Evolutionary conservation across 2,329 filamentous ascomycete genomes (phyloP), one percentile per base, ranked within the genome.

Genomic region (Sarocladiaceae sp.): DNA sequence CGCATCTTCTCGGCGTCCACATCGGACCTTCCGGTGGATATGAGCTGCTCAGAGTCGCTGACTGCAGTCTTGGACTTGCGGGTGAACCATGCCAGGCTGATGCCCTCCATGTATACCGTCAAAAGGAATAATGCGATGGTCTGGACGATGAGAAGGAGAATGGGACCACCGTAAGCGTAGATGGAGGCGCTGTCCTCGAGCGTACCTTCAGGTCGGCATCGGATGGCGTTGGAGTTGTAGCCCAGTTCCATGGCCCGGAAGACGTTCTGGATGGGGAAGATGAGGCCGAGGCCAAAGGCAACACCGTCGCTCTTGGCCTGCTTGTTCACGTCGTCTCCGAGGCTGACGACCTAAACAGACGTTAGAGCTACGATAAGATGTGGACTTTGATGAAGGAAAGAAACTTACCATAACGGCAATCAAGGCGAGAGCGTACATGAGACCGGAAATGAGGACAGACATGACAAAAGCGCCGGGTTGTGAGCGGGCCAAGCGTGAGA

Each of bases 391-490:
- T 40, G 6, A 23, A 40, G 37, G 6, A 6, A 20, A 20, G 17
- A 18, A 4, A 56, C 57, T 55, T 52, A 59, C 59, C 13, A 52
- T 52, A 44, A 59, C 90, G 4, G 83, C 85, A 50, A 90, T 81
- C 0, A 90, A 89, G 1, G 87, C 81, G 46, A 93, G 73, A 0
- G 80, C 71, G 0, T 83, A 85, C 37, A 92, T 78, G 4, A 84
- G 4, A 10, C 8, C 48, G 59, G 87, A 86, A 56, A 83, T 69
- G 28, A 85, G 87, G 3, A 88, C 86, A 1, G 86, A 82, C 58
- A 90, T 84, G 1, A 88, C 89, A 64, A 91, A 94, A 0, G 88
- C 82, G 3, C 88, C 85, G 4, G 93, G 76, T 65, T 92, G 88
- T 37, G 84, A 89, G 39, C 76, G 78, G 25, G 84, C 80, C 59